Percentiles rank a stretch among this genome's conserved stretches.
Conservation (phyloP, 139 green algal genomes). For the Asterochloris erici region DNA sequence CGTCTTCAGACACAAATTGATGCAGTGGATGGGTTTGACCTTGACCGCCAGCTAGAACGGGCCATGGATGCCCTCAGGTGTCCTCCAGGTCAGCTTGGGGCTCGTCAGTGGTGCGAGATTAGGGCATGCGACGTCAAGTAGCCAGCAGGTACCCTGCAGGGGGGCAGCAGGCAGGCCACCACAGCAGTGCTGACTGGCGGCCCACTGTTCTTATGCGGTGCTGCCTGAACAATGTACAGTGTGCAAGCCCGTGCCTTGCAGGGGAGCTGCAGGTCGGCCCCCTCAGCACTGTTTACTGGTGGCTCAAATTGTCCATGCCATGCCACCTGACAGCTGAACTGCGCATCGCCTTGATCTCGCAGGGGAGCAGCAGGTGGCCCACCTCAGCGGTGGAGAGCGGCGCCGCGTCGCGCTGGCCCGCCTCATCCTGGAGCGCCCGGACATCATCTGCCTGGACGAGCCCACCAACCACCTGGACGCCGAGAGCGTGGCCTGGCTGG, state of each 20-base stretch:
- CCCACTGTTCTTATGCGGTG: too few species aligned
- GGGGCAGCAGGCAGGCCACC: too few species aligned
- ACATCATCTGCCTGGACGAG: conserved; percentile 87
- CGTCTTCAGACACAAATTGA: conserved; percentile 70
- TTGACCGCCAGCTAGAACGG: conserved; percentile 66
- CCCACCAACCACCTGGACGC: conserved; percentile 81
- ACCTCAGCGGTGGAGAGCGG: conserved; percentile 75
- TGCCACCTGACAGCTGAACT: too few species aligned
- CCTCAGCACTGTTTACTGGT: too few species aligned
- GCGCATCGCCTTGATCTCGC: neutral
- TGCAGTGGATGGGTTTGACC: conserved; percentile 76
- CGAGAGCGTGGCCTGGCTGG: conserved; percentile 66
- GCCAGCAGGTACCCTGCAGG: too few species aligned
- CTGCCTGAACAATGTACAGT: too few species aligned
- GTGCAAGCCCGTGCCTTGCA: too few species aligned
- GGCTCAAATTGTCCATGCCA: too few species aligned
- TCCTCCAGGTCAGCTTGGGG: conserved; percentile 33
- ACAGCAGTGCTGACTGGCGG: too few species aligned
- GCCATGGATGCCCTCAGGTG: conserved; percentile 78
- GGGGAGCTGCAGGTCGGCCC: too few species aligned
- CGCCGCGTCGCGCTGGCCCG: conserved; percentile 79
- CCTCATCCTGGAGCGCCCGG: conserved; percentile 74
- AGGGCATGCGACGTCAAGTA: too few species aligned
- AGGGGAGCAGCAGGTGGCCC: conserved; percentile 46
- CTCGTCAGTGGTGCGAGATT: neutral